Evolutionary conservation across 371 early-diverging fungal species (phyloP).

Genomic region (Mucor sp.): DNA sequence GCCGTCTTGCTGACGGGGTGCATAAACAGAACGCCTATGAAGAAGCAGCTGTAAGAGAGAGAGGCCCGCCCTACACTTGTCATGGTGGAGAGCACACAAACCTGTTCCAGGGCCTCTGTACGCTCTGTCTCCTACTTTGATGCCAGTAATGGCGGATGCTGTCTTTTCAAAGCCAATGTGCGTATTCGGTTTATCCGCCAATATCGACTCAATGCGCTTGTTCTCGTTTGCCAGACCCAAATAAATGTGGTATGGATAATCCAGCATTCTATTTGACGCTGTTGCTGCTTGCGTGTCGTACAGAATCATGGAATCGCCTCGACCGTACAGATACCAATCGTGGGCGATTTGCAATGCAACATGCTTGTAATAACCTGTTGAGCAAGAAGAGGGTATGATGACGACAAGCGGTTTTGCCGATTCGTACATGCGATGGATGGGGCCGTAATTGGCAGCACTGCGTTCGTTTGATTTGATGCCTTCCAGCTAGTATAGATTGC

Average conservation of each 20-base stretch:
- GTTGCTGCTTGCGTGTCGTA: slow-evolving; percentile 53
- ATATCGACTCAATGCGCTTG: slow-evolving; percentile 4
- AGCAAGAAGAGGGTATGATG: slow-evolving; percentile 43
- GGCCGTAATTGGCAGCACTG: slow-evolving; percentile 55
- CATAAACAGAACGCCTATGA: slow-evolving; percentile 42
- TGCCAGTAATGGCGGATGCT: slow-evolving; percentile 19
- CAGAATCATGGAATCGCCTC: slow-evolving; percentile 60
- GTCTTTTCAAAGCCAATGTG: slow-evolving; percentile 2
- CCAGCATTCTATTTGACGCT: not conserved
- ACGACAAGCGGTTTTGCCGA: slow-evolving; percentile 47
- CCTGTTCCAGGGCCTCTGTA: slow-evolving; percentile 56
- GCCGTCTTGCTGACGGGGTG: slow-evolving; percentile 30
- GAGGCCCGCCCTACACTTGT: not conserved
- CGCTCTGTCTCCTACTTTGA: slow-evolving; percentile 34
- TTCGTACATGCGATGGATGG: slow-evolving; percentile 52
- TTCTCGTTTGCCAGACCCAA: slow-evolving; percentile 21
- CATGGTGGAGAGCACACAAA: slow-evolving; percentile 2
- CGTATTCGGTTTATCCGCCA: slow-evolving; percentile 6
- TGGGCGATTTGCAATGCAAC: slow-evolving; percentile 60
- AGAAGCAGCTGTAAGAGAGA: too few relatives aligned
- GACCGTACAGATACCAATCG: slow-evolving; percentile 64
- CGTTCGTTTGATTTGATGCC: slow-evolving; percentile 2
- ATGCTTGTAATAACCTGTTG: slow-evolving; percentile 29
- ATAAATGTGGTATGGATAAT: slow-evolving; percentile 7
- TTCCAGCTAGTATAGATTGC: too few relatives aligned